A percentile compares a stretch with the other conserved stretches of the same genome.
These are phyloP conservation scores for Alternaria ventricosa DNA, from an alignment of 2,329 filamentous ascomycete genomes.

Conservation along the genomic window DNA sequence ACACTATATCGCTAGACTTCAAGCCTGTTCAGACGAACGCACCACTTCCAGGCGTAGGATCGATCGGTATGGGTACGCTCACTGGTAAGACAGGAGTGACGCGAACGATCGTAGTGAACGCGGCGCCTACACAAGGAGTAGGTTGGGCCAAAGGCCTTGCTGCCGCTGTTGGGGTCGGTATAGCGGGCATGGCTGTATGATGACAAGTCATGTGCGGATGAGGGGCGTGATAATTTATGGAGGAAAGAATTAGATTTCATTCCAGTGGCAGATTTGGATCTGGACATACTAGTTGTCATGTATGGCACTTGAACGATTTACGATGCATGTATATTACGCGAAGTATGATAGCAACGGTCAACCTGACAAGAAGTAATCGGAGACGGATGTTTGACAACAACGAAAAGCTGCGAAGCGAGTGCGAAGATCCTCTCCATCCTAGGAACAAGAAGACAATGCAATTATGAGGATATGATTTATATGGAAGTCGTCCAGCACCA, in stretches of 20 bases:
- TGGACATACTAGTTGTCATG: not conserved
- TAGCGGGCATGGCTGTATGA: constrained; percentile 29
- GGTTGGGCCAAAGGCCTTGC: constrained; percentile 24
- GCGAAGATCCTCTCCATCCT: not conserved
- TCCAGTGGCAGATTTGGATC: not conserved
- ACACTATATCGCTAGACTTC: constrained; percentile 38
- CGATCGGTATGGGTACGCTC: constrained; percentile 46
- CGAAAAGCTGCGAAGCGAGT: not conserved
- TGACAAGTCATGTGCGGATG: not conserved
- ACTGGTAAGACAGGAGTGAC: constrained; percentile 37
- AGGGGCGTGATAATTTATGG: not conserved
- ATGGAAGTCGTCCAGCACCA: not conserved
- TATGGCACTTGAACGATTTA: constrained; percentile 2
- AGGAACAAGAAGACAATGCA: not conserved
- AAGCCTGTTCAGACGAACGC: constrained; percentile 21
- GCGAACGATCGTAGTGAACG: constrained; percentile 33
- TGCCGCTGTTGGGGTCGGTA: constrained; percentile 31
- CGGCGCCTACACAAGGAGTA: constrained; percentile 25
- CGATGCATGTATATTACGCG: not conserved
- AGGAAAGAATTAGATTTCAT: not conserved
- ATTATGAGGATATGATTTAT: not conserved
- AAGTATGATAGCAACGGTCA: not conserved
- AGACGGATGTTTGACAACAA: not conserved
- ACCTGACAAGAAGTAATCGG: not conserved
- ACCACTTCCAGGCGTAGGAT: constrained; percentile 35